Percentiles rank a stretch among this genome's conserved stretches.
Conservation (phyloP, 2,329 filamentous ascomycete species). For the Neopestalotiopsis sp. region DNA sequence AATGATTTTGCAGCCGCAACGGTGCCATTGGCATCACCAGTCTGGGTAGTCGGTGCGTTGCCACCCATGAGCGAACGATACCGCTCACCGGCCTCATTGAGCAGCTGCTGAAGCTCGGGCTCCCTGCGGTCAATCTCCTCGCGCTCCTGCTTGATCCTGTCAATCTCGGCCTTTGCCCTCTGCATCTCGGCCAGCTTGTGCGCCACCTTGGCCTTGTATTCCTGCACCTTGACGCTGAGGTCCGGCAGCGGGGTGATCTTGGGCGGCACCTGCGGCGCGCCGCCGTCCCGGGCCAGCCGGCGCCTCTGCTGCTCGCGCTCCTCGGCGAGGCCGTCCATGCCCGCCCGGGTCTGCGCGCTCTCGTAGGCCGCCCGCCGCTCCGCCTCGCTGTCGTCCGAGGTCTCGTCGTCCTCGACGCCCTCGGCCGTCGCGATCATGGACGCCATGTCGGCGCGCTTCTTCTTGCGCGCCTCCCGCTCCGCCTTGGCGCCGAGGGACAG, state of each 20-base stretch:
- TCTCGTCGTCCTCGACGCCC: slow-evolving; percentile 54
- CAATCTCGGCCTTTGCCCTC: slow-evolving; percentile 59
- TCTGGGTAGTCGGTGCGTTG: slow-evolving; percentile 6
- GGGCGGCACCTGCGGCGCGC: slow-evolving; percentile 56
- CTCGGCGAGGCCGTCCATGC: slow-evolving; percentile 74
- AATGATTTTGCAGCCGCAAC: slow-evolving; percentile 33
- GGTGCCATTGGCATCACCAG: slow-evolving; percentile 6
- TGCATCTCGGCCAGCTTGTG: slow-evolving; percentile 64
- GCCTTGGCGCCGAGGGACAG: slow-evolving; percentile 81
- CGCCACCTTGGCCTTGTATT: slow-evolving; percentile 64
- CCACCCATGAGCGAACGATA: slow-evolving; percentile 44
- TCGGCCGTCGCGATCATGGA: slow-evolving; percentile 84
- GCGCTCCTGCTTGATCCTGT: slow-evolving; percentile 66
- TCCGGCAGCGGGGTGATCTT: slow-evolving; percentile 81
- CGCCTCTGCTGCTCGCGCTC: slow-evolving; percentile 49
- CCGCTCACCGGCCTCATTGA: slow-evolving; percentile 80
- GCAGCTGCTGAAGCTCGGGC: slow-evolving; percentile 77
- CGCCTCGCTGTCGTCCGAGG: slow-evolving; percentile 72
- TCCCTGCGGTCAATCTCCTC: slow-evolving; percentile 70
- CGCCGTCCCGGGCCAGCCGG: slow-evolving; percentile 38
- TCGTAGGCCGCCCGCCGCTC: slow-evolving; percentile 84
- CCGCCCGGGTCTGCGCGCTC: slow-evolving; percentile 81
- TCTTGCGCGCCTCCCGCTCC: slow-evolving; percentile 71
- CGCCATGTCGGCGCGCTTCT: slow-evolving; percentile 78
- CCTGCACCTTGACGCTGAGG: slow-evolving; percentile 70